Percentiles rank a stretch among this genome's conserved stretches.
Evolutionary conservation across 768 basidiomycete species (phyloP).

Genomic region (Cantharellus anzutake): DNA sequence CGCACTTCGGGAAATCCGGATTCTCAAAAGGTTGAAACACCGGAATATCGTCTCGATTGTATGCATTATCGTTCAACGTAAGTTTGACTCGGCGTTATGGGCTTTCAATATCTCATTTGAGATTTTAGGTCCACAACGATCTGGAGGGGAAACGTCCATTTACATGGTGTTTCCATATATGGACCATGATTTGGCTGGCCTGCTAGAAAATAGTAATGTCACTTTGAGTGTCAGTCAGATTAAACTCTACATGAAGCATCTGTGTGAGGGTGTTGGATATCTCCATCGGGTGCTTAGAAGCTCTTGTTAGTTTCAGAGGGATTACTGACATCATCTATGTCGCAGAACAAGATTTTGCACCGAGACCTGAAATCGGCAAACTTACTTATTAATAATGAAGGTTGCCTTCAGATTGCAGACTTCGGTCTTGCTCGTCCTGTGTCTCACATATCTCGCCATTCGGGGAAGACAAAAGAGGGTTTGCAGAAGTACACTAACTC

Average conservation of each 20-base stretch:
- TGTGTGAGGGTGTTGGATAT: constrained; percentile 90
- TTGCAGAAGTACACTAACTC: constrained; percentile 66
- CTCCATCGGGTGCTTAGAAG: constrained; percentile 62
- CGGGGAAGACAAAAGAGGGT: neutral
- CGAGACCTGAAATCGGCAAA: constrained; percentile 99
- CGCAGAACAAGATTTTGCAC: constrained; percentile 85
- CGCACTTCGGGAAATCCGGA: constrained; percentile 90
- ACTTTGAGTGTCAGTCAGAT: constrained; percentile 68
- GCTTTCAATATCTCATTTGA: neutral
- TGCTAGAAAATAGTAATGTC: constrained; percentile 82
- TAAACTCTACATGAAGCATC: constrained; percentile 90
- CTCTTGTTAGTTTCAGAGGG: neutral
- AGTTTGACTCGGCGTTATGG: neutral
- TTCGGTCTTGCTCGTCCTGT: constrained; percentile 83
- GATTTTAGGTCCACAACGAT: constrained; percentile 2
- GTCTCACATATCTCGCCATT: constrained; percentile 16
- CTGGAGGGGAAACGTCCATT: constrained; percentile 15
- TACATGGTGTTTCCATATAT: constrained; percentile 99
- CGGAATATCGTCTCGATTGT: constrained; percentile 69
- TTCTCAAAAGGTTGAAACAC: constrained; percentile 78
- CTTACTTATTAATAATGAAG: constrained; percentile 75
- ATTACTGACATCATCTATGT: constrained; percentile 4
- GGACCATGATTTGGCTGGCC: constrained; percentile 95
- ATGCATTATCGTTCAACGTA: constrained; percentile 69
- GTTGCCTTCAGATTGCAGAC: constrained; percentile 77